phyloP scores from a whole-genome alignment of 768 basidiomycete genomes.

The Suillus alpinus region DNA sequence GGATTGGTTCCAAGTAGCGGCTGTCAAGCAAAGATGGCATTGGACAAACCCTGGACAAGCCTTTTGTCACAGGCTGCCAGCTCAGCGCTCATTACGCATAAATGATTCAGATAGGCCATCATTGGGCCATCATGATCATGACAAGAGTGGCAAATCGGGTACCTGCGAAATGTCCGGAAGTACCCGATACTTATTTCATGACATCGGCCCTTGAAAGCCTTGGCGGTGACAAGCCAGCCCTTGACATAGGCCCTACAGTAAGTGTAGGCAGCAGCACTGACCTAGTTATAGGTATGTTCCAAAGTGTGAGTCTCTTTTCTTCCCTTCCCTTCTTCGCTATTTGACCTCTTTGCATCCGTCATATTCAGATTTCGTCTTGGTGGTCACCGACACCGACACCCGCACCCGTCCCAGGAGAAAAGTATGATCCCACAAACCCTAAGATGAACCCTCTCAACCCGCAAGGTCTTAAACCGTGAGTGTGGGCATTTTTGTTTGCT shows the following conservation, averaged over 20 bases:
- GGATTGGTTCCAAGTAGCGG: background rate
- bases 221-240: no score
- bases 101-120: background rate
- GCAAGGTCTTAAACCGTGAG: constrained; percentile 92
- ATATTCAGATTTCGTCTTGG: constrained; percentile 46
- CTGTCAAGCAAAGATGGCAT: background rate
- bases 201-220: no score
- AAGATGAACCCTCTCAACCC: constrained; percentile 90
- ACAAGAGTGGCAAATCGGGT: background rate
- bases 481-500: constrained; percentile 7
- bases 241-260: background rate
- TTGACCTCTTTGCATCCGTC: background rate
- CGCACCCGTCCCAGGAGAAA: constrained; percentile 31
- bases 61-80: background rate
- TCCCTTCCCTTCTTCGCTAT: background rate
- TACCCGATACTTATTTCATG: background rate
- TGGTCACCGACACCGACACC: constrained; percentile 52
- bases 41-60: background rate
- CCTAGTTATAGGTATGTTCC: background rate
- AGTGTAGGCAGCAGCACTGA: background rate
- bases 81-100: background rate
- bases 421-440: constrained; percentile 72
- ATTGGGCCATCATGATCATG: no score
- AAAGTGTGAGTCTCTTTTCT: background rate
- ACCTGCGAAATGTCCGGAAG: background rate